Conservation (phyloP, 345 rosid genomes). For the Eucalyptus cloeziana region DNA sequence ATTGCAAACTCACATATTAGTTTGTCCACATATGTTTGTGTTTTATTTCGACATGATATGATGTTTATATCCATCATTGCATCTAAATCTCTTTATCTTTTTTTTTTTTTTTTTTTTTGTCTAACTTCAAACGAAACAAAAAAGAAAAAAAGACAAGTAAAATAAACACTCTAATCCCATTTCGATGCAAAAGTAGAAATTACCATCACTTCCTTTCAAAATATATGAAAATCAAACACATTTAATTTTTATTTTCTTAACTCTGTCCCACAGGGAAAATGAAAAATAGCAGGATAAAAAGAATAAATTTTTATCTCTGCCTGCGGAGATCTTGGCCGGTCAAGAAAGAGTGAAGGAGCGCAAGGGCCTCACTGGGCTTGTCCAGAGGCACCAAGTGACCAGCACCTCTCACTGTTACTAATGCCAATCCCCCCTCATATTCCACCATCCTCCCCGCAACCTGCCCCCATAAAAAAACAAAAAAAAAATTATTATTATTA, state of each 20-base stretch:
- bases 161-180: not conserved
- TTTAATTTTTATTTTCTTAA: too few relatives aligned
- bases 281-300: not conserved
- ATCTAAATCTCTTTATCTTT: not conserved
- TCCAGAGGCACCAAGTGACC: slow-evolving; percentile 51
- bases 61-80: not conserved
- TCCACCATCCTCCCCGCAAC: slow-evolving; percentile 54
- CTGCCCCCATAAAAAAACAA: not conserved
- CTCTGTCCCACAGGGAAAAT: not conserved
- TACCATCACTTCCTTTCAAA: too few relatives aligned
- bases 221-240: too few relatives aligned
- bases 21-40: not conserved
- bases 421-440: slow-evolving; percentile 25
- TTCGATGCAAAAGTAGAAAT: too few relatives aligned
- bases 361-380: slow-evolving; percentile 42
- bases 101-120: rapidly evolving
- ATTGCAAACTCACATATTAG: not conserved
- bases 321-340: not conserved
- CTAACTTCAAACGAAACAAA: rapidly evolving
- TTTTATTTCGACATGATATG: not conserved
- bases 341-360: slow-evolving; percentile 30
- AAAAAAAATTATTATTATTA: too few relatives aligned
- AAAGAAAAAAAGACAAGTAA: not conserved
- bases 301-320: not conserved
- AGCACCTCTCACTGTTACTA: slow-evolving; percentile 51